A percentile compares a stretch with the other conserved stretches of the same genome.
These are phyloP conservation scores for Pyrenophora seminiperda DNA, from an alignment of 2,329 filamentous ascomycete genomes.

Conservation along the genomic window DNA sequence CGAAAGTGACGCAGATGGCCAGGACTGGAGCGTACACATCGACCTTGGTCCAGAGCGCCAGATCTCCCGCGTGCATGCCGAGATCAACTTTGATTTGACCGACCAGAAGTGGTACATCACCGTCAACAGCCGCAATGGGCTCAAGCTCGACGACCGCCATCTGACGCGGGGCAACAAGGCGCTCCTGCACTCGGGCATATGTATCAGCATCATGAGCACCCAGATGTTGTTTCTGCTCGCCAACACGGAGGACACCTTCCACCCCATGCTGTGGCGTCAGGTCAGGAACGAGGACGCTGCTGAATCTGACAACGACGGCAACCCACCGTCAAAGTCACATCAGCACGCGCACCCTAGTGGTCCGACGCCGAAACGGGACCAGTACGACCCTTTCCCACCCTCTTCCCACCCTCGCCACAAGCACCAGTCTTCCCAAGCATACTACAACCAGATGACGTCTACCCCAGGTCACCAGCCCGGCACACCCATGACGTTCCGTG, in stretches of 20 bases:
- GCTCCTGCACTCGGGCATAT: constrained; percentile 79
- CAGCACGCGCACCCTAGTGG: constrained; percentile 42
- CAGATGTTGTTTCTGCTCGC: constrained; percentile 99
- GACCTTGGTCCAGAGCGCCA: constrained; percentile 68
- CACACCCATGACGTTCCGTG: constrained; percentile 45
- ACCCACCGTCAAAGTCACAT: constrained; percentile 38
- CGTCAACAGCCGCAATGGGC: constrained; percentile 89
- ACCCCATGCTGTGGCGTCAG: constrained; percentile 68
- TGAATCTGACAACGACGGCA: constrained; percentile 49
- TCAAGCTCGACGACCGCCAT: constrained; percentile 77
- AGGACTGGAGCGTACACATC: constrained; percentile 70
- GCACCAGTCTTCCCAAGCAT: constrained; percentile 38
- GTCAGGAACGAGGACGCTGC: constrained; percentile 53
- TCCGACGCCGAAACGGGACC: constrained; percentile 45
- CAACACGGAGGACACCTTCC: constrained; percentile 70
- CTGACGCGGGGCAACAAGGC: constrained; percentile 70
- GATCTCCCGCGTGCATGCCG: constrained; percentile 56
- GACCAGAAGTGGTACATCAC: constrained; percentile 75
- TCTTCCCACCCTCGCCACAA: constrained; percentile 43
- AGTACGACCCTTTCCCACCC: constrained; percentile 47
- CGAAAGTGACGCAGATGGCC: constrained; percentile 28
- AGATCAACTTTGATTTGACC: constrained; percentile 54
- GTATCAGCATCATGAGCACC: constrained; percentile 87
- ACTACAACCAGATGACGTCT: constrained; percentile 43
- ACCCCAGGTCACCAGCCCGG: constrained; percentile 43